These are phyloP conservation scores for Halophytophthora polymorphica DNA, from an alignment of 352 stramenopile genomes.

Conservation along the genomic window DNA sequence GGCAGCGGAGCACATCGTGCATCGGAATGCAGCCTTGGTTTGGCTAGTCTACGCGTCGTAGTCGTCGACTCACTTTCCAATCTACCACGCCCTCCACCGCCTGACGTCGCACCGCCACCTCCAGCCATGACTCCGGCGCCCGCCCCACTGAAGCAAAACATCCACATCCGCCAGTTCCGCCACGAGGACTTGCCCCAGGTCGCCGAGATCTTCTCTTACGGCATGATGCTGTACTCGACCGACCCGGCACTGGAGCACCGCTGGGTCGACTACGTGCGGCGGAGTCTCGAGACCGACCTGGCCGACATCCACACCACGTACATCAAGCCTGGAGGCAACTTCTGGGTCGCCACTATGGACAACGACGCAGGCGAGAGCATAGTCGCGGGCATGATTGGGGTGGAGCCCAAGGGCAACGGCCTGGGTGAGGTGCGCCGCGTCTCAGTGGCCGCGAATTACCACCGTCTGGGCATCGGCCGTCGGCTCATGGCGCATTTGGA, in stretches of 20 bases:
- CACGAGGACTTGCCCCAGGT: slow-evolving; percentile 26
- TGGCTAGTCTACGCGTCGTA: too few species aligned
- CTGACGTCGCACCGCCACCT: not conserved
- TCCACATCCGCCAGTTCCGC: slow-evolving; percentile 35
- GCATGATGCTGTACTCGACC: slow-evolving; percentile 35
- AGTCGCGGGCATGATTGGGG: slow-evolving; percentile 24
- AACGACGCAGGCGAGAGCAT: slow-evolving; percentile 14
- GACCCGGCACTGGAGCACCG: slow-evolving; percentile 12
- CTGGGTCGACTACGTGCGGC: slow-evolving; percentile 29
- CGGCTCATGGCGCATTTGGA: slow-evolving; percentile 23
- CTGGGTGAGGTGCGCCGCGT: slow-evolving; percentile 26
- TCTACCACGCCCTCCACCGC: too few species aligned
- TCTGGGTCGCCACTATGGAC: slow-evolving; percentile 37
- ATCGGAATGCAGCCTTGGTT: too few species aligned
- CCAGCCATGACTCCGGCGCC: slow-evolving; percentile 6
- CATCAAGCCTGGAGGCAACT: slow-evolving; percentile 34
- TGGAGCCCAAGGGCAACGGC: slow-evolving; percentile 19
- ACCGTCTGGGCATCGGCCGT: slow-evolving; percentile 25
- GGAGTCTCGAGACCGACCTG: slow-evolving; percentile 33
- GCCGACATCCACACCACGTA: slow-evolving; percentile 31
- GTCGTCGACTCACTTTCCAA: too few species aligned
- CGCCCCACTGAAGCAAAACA: not conserved
- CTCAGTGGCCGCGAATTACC: slow-evolving; percentile 21
- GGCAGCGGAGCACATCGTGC: too few species aligned
- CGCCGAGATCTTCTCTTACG: slow-evolving; percentile 31